Evolutionary conservation across 352 stramenopile species (phyloP), one percentile per base, ranked within the genome.

Genomic region (Pythium apleroticum): DNA sequence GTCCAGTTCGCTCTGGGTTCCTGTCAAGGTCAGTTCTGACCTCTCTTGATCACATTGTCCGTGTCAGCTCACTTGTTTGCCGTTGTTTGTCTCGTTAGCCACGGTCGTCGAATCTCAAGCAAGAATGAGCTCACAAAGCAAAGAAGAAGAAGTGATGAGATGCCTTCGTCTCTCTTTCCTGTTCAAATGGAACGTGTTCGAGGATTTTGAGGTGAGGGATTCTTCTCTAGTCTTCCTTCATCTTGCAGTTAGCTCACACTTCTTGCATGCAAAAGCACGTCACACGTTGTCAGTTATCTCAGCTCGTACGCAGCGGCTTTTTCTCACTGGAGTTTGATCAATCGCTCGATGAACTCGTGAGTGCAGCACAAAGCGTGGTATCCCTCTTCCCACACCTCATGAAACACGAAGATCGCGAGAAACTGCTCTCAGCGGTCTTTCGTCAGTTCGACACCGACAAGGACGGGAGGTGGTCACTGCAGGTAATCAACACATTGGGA

Each of bases 331-430:
- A 88, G 37, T 60, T 84, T 17, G 67, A 80, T 30, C 73, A 63
- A 25, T 80, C 78, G 3, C 41, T 84, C 14, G 43, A 65, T 15
- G 71, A 78, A 22, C 66, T 88, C 8, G 63, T 82, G 28, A 31
- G 65, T 24, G 27, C 49, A 24, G 77, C 74, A 46, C 39, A 65
- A 28, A 31, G 68, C 17, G 59, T 67, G 11, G 72, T 60, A 5
- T 24, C 22, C 9, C 48, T 60, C 19, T 49, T 84, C 14, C 49
- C 27, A 48, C 66, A 52, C n/a, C 67, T 89, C 17, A 60, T 69
- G 9, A 83, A 83, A 65, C 63, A 50, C n/a, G 68, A 73, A 35
- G 79, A 77, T 45, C 78, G 80, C 37, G 59, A 86, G 55, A 57
- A 50, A 1, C 46, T 76, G 1, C 72, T 85, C 17, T 60, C 52